Conservation (phyloP, 192 early-diverging fungal genomes). For the Thamnidium elegans region DNA sequence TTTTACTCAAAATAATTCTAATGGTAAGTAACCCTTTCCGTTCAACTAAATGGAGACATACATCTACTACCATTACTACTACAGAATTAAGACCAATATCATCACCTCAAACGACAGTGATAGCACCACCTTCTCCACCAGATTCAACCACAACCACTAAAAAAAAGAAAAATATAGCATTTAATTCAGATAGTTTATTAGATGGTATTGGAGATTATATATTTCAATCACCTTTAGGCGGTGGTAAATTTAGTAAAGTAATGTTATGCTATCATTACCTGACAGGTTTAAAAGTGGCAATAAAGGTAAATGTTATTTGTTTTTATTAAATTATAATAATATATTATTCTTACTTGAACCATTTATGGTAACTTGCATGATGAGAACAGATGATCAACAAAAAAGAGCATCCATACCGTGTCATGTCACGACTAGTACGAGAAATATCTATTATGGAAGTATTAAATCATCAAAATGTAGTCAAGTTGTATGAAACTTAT, state of each 20-base stretch:
- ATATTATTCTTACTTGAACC: neutral
- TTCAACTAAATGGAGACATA: conserved; percentile 9
- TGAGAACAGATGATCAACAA: conserved; percentile 46
- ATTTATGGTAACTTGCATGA: neutral
- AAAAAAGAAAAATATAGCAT: neutral
- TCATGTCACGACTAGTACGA: conserved; percentile 67
- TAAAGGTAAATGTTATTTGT: conserved; percentile 24
- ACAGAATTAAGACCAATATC: conserved; percentile 2
- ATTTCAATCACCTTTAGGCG: conserved; percentile 71
- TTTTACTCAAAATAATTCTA: neutral
- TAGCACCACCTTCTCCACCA: neutral
- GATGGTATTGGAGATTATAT: conserved; percentile 66
- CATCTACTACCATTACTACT: conserved; percentile 1
- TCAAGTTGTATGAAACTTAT: conserved; percentile 78
- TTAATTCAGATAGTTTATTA: conserved; percentile 40
- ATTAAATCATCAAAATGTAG: conserved; percentile 87
- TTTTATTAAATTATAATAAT: neutral
- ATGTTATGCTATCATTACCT: conserved; percentile 65
- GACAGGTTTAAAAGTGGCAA: conserved; percentile 32
- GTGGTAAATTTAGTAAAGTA: conserved; percentile 80
- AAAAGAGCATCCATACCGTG: conserved; percentile 44
- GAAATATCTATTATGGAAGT: conserved; percentile 80
- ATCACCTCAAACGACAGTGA: neutral
- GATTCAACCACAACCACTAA: neutral
- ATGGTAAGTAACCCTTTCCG: conserved; percentile 9